Percentiles rank a stretch among this genome's conserved stretches.
These are phyloP conservation scores for Cladophialophora carrionii DNA, from an alignment of 2,329 filamentous ascomycete species.

Conservation along the genomic window DNA sequence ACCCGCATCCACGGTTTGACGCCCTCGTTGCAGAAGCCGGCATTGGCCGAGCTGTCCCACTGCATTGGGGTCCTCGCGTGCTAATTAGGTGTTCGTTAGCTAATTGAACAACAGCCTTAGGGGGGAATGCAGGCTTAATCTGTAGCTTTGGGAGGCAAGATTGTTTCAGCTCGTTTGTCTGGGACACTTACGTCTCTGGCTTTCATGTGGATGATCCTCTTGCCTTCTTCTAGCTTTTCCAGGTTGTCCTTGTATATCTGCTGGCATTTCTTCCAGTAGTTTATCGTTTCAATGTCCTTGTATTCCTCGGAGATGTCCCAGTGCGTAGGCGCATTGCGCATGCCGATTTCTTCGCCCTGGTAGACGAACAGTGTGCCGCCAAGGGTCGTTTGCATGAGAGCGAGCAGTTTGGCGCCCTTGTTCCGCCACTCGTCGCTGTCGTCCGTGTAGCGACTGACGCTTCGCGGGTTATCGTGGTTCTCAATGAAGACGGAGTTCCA, in stretches of 20 bases:
- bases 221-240: conserved; percentile 38
- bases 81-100: background rate
- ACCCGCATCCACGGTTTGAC: conserved; percentile 63
- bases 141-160: background rate
- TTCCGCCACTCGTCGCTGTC: conserved; percentile 53
- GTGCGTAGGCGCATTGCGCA: conserved; percentile 64
- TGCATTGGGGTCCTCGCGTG: conserved; percentile 42
- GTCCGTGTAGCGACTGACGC: conserved; percentile 53
- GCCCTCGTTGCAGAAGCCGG: conserved; percentile 36
- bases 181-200: conserved; percentile 36
- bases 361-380: conserved; percentile 69
- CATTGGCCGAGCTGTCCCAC: conserved; percentile 34
- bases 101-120: background rate
- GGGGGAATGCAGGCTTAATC: background rate
- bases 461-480: conserved; percentile 59
- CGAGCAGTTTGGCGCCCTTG: conserved; percentile 53
- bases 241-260: conserved; percentile 37
- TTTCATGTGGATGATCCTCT: conserved; percentile 41
- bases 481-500: conserved; percentile 59
- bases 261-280: conserved; percentile 56
- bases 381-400: conserved; percentile 48
- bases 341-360: conserved; percentile 70
- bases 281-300: conserved; percentile 66
- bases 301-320: conserved; percentile 67
- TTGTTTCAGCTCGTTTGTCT: too few relatives aligned